These are phyloP conservation scores for Trametes sanguinea DNA, from an alignment of 768 basidiomycete genomes.

Conservation along the genomic window DNA sequence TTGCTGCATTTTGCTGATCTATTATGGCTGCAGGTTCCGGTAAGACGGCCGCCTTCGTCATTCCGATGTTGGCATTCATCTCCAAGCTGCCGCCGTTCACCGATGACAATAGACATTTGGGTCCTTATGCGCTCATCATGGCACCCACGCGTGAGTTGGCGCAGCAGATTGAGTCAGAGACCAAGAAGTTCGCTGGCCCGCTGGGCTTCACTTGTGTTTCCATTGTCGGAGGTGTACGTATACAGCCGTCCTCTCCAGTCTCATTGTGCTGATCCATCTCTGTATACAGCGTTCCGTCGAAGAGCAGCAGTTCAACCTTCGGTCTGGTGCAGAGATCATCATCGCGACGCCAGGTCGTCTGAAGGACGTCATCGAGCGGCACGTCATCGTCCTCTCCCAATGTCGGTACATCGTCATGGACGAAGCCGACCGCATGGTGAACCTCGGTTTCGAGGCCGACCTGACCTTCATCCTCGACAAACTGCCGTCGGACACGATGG, in stretches of 20 bases:
- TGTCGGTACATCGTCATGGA: slow-evolving; percentile 99
- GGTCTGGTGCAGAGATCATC: slow-evolving; percentile 98
- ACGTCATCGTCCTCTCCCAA: slow-evolving; percentile 92
- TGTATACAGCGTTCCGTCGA: slow-evolving; percentile 77
- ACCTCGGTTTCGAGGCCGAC: slow-evolving; percentile 94
- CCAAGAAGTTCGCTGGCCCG: slow-evolving; percentile 87
- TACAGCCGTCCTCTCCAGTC: no score
- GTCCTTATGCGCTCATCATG: slow-evolving; percentile 90
- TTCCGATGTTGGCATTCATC: slow-evolving; percentile 97
- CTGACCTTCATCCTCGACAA: slow-evolving; percentile 94
- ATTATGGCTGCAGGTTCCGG: slow-evolving; percentile 72
- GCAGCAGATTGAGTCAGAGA: slow-evolving; percentile 94
- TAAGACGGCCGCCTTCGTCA: slow-evolving; percentile 98
- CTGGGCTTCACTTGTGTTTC: slow-evolving; percentile 94
- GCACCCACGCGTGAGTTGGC: slow-evolving; percentile 99
- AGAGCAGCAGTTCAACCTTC: slow-evolving; percentile 96
- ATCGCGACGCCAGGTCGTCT: slow-evolving; percentile 98
- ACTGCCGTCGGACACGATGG: slow-evolving; percentile 83
- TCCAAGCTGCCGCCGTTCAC: slow-evolving; percentile 79
- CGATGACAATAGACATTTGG: slow-evolving; percentile 92
- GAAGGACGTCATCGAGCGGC: slow-evolving; percentile 95
- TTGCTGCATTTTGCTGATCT: neutral
- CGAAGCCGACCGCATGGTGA: slow-evolving; percentile 99
- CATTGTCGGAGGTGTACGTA: slow-evolving; percentile 92
- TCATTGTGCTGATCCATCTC: slow-evolving; percentile 13